A percentile compares a stretch with the other conserved stretches of the same genome.
Evolutionary conservation across 2,329 filamentous ascomycete genomes (phyloP).

Genomic region (Trichoderma sp.): DNA sequence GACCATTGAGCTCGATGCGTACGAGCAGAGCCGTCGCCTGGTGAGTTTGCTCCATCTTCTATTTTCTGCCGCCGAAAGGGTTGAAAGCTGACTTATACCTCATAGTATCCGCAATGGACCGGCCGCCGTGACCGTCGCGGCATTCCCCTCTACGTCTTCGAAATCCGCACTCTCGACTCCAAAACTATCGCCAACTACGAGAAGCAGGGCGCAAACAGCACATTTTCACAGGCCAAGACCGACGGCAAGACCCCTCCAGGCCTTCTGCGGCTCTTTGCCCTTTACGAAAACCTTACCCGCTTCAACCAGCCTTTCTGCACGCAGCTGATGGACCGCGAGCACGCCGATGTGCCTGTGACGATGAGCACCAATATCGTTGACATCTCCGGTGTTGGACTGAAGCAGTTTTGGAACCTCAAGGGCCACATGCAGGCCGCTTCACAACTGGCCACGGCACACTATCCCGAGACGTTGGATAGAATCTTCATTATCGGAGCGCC

Average conservation of each 20-base stretch:
- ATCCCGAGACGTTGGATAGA: constrained; percentile 81
- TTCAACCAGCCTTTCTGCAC: constrained; percentile 88
- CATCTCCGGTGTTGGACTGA: constrained; percentile 82
- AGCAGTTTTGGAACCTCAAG: constrained; percentile 96
- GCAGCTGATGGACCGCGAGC: constrained; percentile 69
- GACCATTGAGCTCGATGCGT: constrained; percentile 83
- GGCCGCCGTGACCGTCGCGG: constrained; percentile 87
- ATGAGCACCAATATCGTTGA: constrained; percentile 95
- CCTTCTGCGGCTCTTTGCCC: constrained; percentile 82
- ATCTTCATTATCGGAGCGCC: constrained; percentile 83
- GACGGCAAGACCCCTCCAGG: constrained; percentile 72
- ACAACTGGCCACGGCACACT: constrained; percentile 86
- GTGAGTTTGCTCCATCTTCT: constrained; percentile 53
- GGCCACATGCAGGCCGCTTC: constrained; percentile 92
- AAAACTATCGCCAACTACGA: constrained; percentile 83
- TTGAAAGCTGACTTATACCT: neutral
- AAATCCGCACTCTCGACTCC: constrained; percentile 79
- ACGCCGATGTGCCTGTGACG: constrained; percentile 83
- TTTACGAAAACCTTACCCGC: constrained; percentile 90
- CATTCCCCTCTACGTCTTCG: constrained; percentile 90
- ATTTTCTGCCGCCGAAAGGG: neutral
- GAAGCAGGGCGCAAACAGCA: constrained; percentile 61
- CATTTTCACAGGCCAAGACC: constrained; percentile 63
- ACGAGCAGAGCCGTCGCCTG: constrained; percentile 77
- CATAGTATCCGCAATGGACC: constrained; percentile 90